A percentile compares a stretch with the other conserved stretches of the same genome.
These are phyloP conservation scores for Ceratobasidium sp. DNA, from an alignment of 1,284 basidiomycete genomes.

Conservation along the genomic window DNA sequence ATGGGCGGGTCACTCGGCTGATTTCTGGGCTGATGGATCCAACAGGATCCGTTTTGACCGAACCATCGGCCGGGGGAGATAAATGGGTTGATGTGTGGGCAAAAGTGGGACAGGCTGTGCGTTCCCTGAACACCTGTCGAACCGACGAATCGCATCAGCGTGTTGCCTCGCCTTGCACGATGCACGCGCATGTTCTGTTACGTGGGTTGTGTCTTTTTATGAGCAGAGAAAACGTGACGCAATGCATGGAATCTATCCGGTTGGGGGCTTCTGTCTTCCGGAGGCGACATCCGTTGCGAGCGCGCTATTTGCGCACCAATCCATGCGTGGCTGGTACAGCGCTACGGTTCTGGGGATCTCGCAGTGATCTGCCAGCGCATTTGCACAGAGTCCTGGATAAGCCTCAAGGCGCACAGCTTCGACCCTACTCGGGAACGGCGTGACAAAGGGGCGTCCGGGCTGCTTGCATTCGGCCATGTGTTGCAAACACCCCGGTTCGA, in stretches of 20 bases:
- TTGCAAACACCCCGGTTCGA: slow-evolving; percentile 18
- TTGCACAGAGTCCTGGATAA: slow-evolving; percentile 2
- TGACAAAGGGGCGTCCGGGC: slow-evolving; percentile 29
- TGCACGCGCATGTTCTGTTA: background rate
- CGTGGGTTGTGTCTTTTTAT: background rate
- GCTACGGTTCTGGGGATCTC: slow-evolving; percentile 1
- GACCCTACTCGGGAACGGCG: slow-evolving; percentile 12
- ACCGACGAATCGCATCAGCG: background rate
- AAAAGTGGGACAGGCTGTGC: slow-evolving; percentile 8
- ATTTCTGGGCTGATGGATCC: background rate
- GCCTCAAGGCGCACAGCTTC: slow-evolving; percentile 37
- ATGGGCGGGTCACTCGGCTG: slow-evolving; percentile 1
- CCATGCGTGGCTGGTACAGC: background rate
- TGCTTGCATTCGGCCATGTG: background rate
- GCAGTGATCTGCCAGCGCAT: slow-evolving; percentile 9
- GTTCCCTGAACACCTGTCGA: background rate
- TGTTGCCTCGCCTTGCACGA: background rate
- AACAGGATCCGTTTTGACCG: slow-evolving; percentile 21
- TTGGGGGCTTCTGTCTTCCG: background rate
- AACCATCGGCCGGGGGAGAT: background rate
- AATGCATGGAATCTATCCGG: background rate
- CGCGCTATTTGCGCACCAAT: slow-evolving; percentile 10
- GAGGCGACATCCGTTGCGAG: background rate
- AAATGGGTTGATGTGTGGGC: background rate
- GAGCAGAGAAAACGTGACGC: slow-evolving; percentile 1